Conservation (phyloP, 306 rosid genomes). For the Cajanus cajan region DNA sequence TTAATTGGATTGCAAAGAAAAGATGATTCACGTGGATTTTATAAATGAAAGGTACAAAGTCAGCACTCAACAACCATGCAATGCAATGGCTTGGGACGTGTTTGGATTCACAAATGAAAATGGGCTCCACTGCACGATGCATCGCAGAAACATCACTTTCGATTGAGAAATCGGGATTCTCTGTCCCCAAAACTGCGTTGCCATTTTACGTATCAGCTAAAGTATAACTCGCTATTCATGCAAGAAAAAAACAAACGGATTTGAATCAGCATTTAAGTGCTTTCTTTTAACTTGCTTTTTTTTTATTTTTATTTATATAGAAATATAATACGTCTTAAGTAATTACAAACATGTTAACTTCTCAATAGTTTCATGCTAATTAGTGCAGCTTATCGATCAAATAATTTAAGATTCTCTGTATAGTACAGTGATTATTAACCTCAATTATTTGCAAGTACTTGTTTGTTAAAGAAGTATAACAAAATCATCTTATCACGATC, state of each 20-base stretch:
- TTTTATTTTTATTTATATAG: neutral
- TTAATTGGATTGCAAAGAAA: neutral
- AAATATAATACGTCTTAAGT: neutral
- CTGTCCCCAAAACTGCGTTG: constrained; percentile 24
- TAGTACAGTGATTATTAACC: neutral
- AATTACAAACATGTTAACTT: neutral
- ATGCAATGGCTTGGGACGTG: constrained; percentile 24
- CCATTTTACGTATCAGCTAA: constrained; percentile 15
- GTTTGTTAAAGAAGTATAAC: neutral
- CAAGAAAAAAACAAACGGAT: neutral
- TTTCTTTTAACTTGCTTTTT: neutral
- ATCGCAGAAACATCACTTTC: constrained; percentile 18
- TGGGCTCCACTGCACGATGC: constrained; percentile 28
- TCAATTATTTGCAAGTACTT: neutral
- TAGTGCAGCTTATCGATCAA: neutral
- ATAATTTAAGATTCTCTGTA: neutral
- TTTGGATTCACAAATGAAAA: neutral
- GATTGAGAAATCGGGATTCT: neutral
- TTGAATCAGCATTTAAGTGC: neutral
- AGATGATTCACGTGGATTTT: neutral
- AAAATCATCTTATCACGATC: neutral
- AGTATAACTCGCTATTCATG: constrained; percentile 22
- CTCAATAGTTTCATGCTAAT: neutral
- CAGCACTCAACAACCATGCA: constrained; percentile 29
- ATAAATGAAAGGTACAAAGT: constrained; percentile 21